phyloP scores from a whole-genome alignment of 1,284 basidiomycete genomes.

The Malassezia nana region DNA sequence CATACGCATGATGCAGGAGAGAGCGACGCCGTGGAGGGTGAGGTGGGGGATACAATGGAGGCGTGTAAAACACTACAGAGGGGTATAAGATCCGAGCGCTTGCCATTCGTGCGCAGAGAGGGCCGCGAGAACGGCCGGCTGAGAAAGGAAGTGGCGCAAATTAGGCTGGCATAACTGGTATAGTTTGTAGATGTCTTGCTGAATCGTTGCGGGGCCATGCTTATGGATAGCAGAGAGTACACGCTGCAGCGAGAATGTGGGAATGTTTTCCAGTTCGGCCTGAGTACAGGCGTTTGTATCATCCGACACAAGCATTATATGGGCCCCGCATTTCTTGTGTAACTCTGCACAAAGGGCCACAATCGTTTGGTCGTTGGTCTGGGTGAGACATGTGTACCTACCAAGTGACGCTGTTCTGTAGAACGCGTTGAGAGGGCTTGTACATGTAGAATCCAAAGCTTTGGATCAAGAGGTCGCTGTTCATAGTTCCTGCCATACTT shows the following conservation, averaged over 20 bases:
- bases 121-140: not conserved
- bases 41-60: not conserved
- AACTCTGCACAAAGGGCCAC: conserved; percentile 12
- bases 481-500: not conserved
- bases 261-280: conserved; percentile 5
- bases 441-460: conserved; percentile 11
- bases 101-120: not conserved
- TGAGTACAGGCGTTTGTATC: conserved; percentile 15
- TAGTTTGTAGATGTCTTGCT: not conserved
- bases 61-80: not conserved
- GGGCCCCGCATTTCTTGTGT: not conserved
- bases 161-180: not conserved
- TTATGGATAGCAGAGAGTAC: not conserved
- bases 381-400: not conserved
- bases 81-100: not conserved
- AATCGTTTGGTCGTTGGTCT: conserved; percentile 17
- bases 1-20: conserved; percentile 41
- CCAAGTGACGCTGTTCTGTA: not conserved
- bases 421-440: not conserved
- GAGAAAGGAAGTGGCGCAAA: not conserved
- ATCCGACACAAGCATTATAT: conserved; percentile 7
- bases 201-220: not conserved
- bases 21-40: not conserved
- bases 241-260: not conserved
- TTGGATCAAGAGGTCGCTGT: not conserved